Evolutionary conservation across 192 early-diverging fungal species (phyloP), one percentile per base, ranked within the genome.

Genomic region (Coemansia sp.): DNA sequence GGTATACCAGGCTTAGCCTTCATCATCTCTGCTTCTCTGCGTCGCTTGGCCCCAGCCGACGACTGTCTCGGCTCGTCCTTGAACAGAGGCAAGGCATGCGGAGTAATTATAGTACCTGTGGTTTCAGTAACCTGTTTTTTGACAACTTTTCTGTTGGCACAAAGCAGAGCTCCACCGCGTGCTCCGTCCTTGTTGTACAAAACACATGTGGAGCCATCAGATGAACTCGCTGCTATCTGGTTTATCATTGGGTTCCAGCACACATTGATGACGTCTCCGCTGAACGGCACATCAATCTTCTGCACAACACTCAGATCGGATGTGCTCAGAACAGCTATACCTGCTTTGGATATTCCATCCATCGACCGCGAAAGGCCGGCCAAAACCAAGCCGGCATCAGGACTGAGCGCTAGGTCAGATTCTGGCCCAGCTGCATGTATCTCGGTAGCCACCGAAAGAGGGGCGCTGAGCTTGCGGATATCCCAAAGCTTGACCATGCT

Each of bases 401-500:
- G 95, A 22, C 91, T 92, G 60, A 95, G 95, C 17, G 94, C 90
- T 18, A 93, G 79, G 73, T 93, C 92, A 8, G 88, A 85, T 57
- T 94, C 92, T 15, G 91, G 87, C 62, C 91, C 91, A 32, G 91
- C 84, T 7, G 85, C 83, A 32, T 85, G 68, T 14, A 98, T 70
- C 35, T 87, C 75, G 17, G 77, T 74, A 0, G 84, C 85, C 17
- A 75, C 73, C 0, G 85, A 73, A 9, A 97, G 67, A 4, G 94
- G 90, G 32, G 80, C 79, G 15, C 4, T 32, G 52, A 70, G 22
- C 3, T 43, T 61, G 53, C 97, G 87, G 17, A 92, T 56, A 68
- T 98, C 97, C 97, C 97, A 98, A 32, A 97, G 90, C 85, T 96
- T 96, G 32, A 98, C 89, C 5, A 91, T 64, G 39, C 45, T 91